Conservation (phyloP, 2,329 filamentous ascomycete genomes). For the Cordyceps farinosa region DNA sequence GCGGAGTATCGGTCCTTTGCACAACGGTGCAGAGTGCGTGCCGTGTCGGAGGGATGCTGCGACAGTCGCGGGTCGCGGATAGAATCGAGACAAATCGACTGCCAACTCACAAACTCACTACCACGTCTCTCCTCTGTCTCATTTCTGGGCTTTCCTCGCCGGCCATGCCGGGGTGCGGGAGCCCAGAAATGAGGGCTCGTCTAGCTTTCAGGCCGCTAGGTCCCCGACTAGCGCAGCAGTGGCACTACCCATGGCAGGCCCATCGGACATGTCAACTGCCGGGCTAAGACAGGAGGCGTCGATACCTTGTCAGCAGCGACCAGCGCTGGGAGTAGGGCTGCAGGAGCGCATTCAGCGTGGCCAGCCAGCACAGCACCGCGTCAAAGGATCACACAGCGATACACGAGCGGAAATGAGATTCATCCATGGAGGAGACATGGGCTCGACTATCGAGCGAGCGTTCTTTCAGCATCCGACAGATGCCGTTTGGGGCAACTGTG, state of each 20-base stretch:
- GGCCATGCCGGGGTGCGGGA: too few species aligned
- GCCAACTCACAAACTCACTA: background rate
- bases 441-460: background rate
- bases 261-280: background rate
- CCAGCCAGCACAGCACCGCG: too few species aligned
- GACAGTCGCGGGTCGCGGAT: background rate
- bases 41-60: background rate
- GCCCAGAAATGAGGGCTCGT: too few species aligned
- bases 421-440: background rate
- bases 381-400: too few species aligned
- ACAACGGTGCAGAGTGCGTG: background rate
- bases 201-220: background rate
- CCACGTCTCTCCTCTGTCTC: too few species aligned
- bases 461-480: background rate
- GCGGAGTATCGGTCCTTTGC: too few species aligned
- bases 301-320: background rate
- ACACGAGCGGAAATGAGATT: background rate
- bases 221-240: background rate
- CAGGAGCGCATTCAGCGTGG: too few species aligned
- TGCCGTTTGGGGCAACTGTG: background rate
- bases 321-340: too few species aligned
- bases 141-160: too few species aligned
- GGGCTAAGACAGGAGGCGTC: background rate
- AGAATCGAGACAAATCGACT: slow-evolving; percentile 2
- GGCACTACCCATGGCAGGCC: background rate